Conservation (phyloP, 495 filamentous ascomycete species). For the Rhizodiscina lignyota region DNA sequence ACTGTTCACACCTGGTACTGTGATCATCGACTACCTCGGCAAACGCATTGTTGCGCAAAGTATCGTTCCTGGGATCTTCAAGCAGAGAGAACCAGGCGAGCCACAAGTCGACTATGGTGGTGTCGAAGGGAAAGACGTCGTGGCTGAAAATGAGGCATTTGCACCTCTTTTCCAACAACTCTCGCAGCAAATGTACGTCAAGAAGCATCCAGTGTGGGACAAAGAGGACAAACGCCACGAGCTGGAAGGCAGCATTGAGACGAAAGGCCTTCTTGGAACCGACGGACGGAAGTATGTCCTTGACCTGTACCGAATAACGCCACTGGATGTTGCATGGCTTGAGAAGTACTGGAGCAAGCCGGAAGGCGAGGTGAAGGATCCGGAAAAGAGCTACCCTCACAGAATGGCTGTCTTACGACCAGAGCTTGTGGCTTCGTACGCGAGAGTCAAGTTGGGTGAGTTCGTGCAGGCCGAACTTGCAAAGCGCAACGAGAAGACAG, state of each 20-base stretch:
- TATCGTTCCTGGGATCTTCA: slow-evolving; percentile 98
- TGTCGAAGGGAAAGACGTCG: slow-evolving; percentile 90
- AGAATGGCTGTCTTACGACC: slow-evolving; percentile 83
- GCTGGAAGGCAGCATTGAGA: slow-evolving; percentile 91
- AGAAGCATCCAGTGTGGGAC: slow-evolving; percentile 96
- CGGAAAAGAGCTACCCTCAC: slow-evolving; percentile 55
- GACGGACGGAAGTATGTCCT: slow-evolving; percentile 95
- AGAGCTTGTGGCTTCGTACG: slow-evolving; percentile 74
- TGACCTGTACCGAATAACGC: slow-evolving; percentile 88
- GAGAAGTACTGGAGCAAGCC: slow-evolving; percentile 41
- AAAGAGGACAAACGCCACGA: slow-evolving; percentile 83
- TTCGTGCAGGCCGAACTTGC: slow-evolving; percentile 36
- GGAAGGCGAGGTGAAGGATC: slow-evolving; percentile 26
- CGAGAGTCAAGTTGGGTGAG: slow-evolving; percentile 70
- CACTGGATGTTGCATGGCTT: slow-evolving; percentile 79
- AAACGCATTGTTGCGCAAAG: slow-evolving; percentile 96
- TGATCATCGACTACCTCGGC: slow-evolving; percentile 92
- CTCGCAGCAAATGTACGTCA: slow-evolving; percentile 69
- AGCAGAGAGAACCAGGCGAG: slow-evolving; percentile 91
- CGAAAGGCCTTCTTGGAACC: slow-evolving; percentile 92
- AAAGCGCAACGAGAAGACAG: slow-evolving; percentile 5
- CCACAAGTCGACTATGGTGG: slow-evolving; percentile 98
- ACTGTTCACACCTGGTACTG: slow-evolving; percentile 86
- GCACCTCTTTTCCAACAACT: slow-evolving; percentile 74
- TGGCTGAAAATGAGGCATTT: slow-evolving; percentile 78